Base-by-base conservation (phyloP, 2,329 filamentous ascomycete genomes). In the Aspergillus fumigatiaffinis region DNA sequence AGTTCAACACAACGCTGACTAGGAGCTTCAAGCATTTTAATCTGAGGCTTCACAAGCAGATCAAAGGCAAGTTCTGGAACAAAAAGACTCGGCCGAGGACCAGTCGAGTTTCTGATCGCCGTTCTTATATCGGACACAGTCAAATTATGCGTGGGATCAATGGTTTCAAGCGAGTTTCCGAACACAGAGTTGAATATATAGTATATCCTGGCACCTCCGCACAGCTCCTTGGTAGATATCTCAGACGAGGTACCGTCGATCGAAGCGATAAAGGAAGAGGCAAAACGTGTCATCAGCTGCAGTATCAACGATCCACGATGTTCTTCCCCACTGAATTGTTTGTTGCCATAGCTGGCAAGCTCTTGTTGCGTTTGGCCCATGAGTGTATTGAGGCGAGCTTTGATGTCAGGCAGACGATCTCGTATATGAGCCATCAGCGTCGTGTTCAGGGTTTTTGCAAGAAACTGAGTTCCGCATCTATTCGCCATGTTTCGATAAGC, bases 291-390 rank as follows among this genome's bases (percentile, higher is more conserved):
- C 94, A 99, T 99, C 56, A 96, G 85, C 75, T 97, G 93, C 61
- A 99, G 79, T 57, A 99, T 96, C 61, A 99, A 83, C 28, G 93
- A 96, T 32, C 94, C 94, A 52, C 93, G 86, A 72, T 99, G 94
- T 74, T 97, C 94, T 74, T 96, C 96, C 67, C 94, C 94, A 62
- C 90, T 96, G 73, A 99, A 99, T 67, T 96, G 90, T 80, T 94
- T 96, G 72, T 97, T 95, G 41, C 94, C 94, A 71, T 99, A 99
- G 75, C 93, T 96, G 47, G 94, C 94, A 56, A 99, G 83, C 75
- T 99, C 94, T 78, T 99, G 94, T 72, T 99, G 94, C 51, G 94
- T 97, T 76, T 99, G 94, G n/a, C 94, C 94, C 94, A 99, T 99
- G 52, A 99, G 80, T 0, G 94, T 99, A 76, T 99, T 99, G 60